A percentile compares a stretch with the other conserved stretches of the same genome.
These are phyloP conservation scores for Ampelomyces quisqualis DNA, from an alignment of 2,329 filamentous ascomycete species.

Conservation along the genomic window DNA sequence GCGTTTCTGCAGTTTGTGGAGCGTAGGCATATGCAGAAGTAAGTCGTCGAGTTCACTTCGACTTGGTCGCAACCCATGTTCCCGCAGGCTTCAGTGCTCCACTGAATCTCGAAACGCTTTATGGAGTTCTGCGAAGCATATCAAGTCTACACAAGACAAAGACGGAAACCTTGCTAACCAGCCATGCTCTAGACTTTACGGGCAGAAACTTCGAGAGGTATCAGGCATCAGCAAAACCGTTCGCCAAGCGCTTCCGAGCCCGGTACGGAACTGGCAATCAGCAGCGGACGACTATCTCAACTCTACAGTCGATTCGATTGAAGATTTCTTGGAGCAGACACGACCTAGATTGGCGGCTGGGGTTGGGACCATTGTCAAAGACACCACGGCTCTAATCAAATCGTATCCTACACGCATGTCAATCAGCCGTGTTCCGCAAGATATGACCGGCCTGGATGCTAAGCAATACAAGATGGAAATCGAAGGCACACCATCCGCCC, in stretches of 20 bases:
- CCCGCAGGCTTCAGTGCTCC: too few species aligned
- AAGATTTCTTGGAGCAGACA: constrained; percentile 84
- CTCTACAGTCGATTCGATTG: constrained; percentile 83
- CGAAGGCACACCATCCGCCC: constrained; percentile 59
- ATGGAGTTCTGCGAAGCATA: not conserved
- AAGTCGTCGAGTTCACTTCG: not conserved
- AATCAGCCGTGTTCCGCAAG: constrained; percentile 74
- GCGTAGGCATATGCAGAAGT: constrained; percentile 94
- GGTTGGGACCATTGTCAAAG: constrained; percentile 81
- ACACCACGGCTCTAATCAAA: constrained; percentile 85
- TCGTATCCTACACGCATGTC: constrained; percentile 84
- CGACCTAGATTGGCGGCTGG: constrained; percentile 83
- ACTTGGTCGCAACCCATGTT: too few species aligned
- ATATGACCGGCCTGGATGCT: constrained; percentile 75
- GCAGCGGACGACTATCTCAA: constrained; percentile 86
- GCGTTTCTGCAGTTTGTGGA: constrained; percentile 91
- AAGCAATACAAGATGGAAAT: constrained; percentile 78
- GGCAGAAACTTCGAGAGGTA: constrained; percentile 76
- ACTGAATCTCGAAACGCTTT: too few species aligned
- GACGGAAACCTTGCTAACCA: not conserved
- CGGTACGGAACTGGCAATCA: constrained; percentile 79
- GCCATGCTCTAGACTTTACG: constrained; percentile 64
- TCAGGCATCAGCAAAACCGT: constrained; percentile 91
- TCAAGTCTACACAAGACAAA: not conserved
- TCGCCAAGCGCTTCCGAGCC: constrained; percentile 78